Percentiles rank a stretch among this genome's conserved stretches.
Conservation (phyloP, 2,329 filamentous ascomycete genomes). For the Aspergillus ochraceoroseus region DNA sequence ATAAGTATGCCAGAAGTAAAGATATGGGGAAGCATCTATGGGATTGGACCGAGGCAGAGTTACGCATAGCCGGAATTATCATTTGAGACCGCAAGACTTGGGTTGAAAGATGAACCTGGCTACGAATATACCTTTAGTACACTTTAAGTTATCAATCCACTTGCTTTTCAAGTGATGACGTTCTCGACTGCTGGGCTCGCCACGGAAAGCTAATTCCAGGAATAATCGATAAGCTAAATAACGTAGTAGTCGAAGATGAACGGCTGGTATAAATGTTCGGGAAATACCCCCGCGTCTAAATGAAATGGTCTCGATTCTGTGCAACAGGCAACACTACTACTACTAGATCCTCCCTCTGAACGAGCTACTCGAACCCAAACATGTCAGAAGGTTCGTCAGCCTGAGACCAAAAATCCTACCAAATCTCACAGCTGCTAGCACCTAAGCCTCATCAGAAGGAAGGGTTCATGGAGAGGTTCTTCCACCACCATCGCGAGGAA, state of each 20-base stretch:
- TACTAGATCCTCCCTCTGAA: background rate
- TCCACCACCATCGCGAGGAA: background rate
- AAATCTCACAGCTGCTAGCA: background rate
- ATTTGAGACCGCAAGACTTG: background rate
- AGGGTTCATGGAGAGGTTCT: constrained; percentile 6
- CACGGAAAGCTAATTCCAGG: too few species aligned
- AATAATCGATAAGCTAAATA: too few species aligned
- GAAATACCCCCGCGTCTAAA: too few species aligned
- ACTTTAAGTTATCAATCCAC: too few species aligned
- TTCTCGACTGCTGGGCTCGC: too few species aligned
- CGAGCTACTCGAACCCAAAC: background rate
- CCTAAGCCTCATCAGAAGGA: constrained; percentile 3
- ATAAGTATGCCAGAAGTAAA: constrained; percentile 25
- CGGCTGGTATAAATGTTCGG: too few species aligned
- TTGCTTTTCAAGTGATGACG: too few species aligned
- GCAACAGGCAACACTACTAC: background rate
- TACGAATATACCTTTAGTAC: too few species aligned
- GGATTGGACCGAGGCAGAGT: constrained; percentile 36
- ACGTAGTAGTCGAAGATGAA: too few species aligned
- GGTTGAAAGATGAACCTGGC: too few species aligned
- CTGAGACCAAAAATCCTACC: background rate
- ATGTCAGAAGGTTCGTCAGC: constrained; percentile 5
- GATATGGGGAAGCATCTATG: constrained; percentile 29
- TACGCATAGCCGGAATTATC: constrained; percentile 9
- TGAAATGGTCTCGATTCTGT: background rate